Conservation (phyloP, 768 basidiomycete genomes). For the Boletus rufocinnamomeus region DNA sequence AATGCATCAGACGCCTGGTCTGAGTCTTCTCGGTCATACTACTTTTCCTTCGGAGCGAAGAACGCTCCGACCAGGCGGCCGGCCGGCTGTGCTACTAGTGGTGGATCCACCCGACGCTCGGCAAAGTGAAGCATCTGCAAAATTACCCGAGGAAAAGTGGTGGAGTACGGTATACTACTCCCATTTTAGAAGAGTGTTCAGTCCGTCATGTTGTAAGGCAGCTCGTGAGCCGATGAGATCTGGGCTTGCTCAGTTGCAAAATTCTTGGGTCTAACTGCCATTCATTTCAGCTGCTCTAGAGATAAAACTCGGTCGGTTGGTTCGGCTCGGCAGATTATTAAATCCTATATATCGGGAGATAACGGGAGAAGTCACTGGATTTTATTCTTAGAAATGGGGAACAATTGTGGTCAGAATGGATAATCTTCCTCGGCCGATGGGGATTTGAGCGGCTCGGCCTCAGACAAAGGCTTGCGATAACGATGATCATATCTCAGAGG, state of each 20-base stretch:
- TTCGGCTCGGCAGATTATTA: neutral
- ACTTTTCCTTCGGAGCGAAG: slow-evolving; percentile 7
- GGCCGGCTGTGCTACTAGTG: slow-evolving; percentile 16
- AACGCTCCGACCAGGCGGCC: slow-evolving; percentile 11
- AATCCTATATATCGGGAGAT: neutral
- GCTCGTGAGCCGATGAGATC: neutral
- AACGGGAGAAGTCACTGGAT: neutral
- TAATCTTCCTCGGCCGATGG: slow-evolving; percentile 6
- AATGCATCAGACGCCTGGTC: neutral
- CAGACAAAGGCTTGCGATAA: slow-evolving; percentile 1
- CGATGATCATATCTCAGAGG: neutral
- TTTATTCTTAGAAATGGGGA: neutral
- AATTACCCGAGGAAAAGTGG: neutral
- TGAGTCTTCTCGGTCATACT: neutral
- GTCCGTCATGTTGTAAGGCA: neutral
- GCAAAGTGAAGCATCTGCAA: neutral
- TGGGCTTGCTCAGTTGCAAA: neutral
- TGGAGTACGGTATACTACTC: neutral
- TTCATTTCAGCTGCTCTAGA: neutral
- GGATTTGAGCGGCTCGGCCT: slow-evolving; percentile 3
- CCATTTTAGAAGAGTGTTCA: neutral
- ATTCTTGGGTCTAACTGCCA: neutral
- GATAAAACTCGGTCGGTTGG: neutral
- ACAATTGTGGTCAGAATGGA: neutral
- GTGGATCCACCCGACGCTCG: slow-evolving; percentile 12